phyloP scores from a whole-genome alignment of 768 basidiomycete species.

The Pulveroboletus sp. region DNA sequence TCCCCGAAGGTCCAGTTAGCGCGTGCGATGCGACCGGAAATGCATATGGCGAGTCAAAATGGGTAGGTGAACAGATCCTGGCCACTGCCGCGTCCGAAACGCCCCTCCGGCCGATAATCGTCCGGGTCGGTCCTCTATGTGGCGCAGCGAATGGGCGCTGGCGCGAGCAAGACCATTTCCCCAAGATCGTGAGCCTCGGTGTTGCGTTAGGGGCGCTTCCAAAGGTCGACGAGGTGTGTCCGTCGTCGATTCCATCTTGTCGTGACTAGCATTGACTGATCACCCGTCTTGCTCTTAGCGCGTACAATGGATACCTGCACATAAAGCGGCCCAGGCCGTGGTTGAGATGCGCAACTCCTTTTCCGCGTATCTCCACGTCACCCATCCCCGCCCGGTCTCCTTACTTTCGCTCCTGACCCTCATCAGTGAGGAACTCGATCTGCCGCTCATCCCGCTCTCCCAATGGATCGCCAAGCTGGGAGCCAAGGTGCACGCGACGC shows the following conservation, averaged over 20 bases:
- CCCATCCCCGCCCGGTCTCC: conserved; percentile 10
- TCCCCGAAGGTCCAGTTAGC: not conserved
- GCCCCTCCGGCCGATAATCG: conserved; percentile 21
- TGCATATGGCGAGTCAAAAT: conserved; percentile 18
- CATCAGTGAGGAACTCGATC: conserved; percentile 3
- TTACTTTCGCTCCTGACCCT: conserved; percentile 9
- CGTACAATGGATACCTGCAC: conserved; percentile 16
- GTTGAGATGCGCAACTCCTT: conserved; percentile 14
- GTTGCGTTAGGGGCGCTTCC: conserved; percentile 19
- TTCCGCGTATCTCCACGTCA: conserved; percentile 8
- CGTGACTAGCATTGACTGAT: not conserved
- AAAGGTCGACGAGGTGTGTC: conserved; percentile 19
- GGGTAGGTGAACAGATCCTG: conserved; percentile 25
- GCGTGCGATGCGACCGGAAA: conserved; percentile 13
- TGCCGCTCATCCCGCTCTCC: conserved; percentile 9
- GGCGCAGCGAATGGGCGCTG: conserved; percentile 37
- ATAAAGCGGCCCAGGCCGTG: conserved; percentile 12
- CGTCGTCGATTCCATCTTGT: too few relatives aligned
- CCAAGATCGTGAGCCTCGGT: conserved; percentile 28
- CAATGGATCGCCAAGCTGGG: conserved; percentile 14
- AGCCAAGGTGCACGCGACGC: not conserved
- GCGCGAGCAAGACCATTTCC: conserved; percentile 38
- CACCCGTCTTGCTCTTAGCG: not conserved
- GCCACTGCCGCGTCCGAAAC: conserved; percentile 14
- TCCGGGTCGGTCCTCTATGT: conserved; percentile 38